Base-by-base conservation (phyloP, 75 land plant species). In the Cunninghamia lanceolata region DNA sequence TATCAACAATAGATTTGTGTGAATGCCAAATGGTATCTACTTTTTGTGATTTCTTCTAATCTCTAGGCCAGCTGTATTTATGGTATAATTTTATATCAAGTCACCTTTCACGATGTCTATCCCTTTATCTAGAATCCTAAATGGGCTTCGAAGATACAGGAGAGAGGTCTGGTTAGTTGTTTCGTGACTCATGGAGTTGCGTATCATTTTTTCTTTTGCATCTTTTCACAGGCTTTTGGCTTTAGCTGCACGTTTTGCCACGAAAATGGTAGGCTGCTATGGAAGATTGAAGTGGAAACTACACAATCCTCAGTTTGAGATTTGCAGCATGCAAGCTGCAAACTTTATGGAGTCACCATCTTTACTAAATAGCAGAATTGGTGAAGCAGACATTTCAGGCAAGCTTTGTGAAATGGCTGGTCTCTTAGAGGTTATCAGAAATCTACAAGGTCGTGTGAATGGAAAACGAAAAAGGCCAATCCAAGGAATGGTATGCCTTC, bases 211-310 rank as follows among this genome's bases (percentile, higher is more conserved):
- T 76, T 77, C 30, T 32, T 21, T 63, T 53, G 16, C 43, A 40
- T 34, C 46, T 15, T 17, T 54, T 86, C 85, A 42, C 94, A 98
- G 99, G 93, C 91, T 98, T 47, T 90, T 98, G 82, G 85, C 90
- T 53, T 86, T 98, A 40, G 98, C 93, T 87, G 90, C 97, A 38
- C 53, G 88, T 36, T 95, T 95, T 92, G 93, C 94, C 63, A 98
- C 96, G 40, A 95, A 91, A 87, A 90, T 96, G 94, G 89, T 95
- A 82, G 88, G 92, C 40, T 85, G 85, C 84, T 95, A 96, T 91
- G 95, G 92, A 32, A 56, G 92, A 75, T 39, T 81, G 46, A 73
- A 88, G 85, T 91, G 87, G 56, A 88, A 89, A 40, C 88, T 53
- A 53, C 85, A 83, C 42, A 75, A 83, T 32, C 39, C 9, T 36